Percentiles rank a stretch among this genome's conserved stretches.
phyloP scores from a whole-genome alignment of 2,329 filamentous ascomycete species.

The Cladosporium cucumerinum region DNA sequence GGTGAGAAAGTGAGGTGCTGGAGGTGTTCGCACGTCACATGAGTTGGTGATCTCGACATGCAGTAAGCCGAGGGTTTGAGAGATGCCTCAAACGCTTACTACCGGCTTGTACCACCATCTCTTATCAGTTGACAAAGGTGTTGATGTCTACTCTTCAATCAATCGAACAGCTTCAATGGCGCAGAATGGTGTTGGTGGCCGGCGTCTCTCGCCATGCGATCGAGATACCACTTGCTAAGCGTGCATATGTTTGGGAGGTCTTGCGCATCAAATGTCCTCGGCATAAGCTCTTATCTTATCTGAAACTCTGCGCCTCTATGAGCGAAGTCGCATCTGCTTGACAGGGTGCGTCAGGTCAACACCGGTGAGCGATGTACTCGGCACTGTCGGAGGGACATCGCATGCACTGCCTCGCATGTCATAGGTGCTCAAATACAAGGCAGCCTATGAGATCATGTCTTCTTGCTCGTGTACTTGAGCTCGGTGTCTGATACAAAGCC shows the following conservation, averaged over 20 bases:
- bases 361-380: neutral
- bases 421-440: neutral
- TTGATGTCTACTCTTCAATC: neutral
- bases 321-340: neutral
- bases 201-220: neutral
- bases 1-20: neutral
- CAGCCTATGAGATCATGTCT: neutral
- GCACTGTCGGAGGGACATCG: neutral
- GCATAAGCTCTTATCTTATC: constrained; percentile 3
- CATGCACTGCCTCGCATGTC: neutral
- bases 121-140: neutral
- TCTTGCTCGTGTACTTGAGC: neutral
- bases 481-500: neutral
- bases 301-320: neutral
- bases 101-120: neutral
- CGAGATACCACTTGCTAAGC: neutral
- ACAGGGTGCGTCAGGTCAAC: neutral
- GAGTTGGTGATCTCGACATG: neutral
- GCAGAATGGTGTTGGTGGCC: neutral
- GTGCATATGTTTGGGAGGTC: neutral
- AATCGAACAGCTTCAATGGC: neutral
- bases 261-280: neutral
- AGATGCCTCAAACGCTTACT: neutral
- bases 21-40: neutral
- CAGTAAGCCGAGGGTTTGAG: neutral